These are phyloP conservation scores for Thinopyrum elongatum DNA, from an alignment of 176 grass and related monocot genomes.

Conservation along the genomic window DNA sequence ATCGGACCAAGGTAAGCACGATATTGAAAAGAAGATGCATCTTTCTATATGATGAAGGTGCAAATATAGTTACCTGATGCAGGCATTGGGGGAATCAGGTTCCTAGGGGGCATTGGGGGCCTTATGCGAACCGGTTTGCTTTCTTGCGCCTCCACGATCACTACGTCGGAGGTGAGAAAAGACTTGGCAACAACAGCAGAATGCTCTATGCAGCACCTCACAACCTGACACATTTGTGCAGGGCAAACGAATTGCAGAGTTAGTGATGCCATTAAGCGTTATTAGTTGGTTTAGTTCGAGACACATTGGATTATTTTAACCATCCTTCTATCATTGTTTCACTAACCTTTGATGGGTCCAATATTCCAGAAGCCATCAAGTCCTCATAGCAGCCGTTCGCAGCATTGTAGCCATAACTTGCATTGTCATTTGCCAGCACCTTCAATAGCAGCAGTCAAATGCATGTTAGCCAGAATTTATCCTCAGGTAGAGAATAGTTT, in stretches of 20 bases:
- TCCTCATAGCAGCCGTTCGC: constrained; percentile 75
- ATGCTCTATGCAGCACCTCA: constrained; percentile 92
- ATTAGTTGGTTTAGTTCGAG: background rate
- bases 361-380: constrained; percentile 75
- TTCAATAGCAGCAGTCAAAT: constrained; percentile 28
- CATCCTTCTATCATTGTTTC: background rate
- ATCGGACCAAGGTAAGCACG: constrained; percentile 10
- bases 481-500: background rate
- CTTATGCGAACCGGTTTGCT: constrained; percentile 51
- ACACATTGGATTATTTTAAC: background rate
- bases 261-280: background rate
- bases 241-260: constrained; percentile 2
- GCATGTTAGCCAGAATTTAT: background rate
- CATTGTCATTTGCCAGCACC: constrained; percentile 56
- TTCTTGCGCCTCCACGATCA: constrained; percentile 72
- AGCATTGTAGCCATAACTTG: constrained; percentile 93
- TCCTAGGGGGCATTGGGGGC: constrained; percentile 52
- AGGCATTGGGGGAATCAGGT: constrained; percentile 54
- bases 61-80: constrained; percentile 37
- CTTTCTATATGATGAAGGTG: background rate
- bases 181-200: constrained; percentile 83
- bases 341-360: constrained; percentile 84
- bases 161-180: constrained; percentile 86
- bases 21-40: background rate
- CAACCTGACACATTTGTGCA: constrained; percentile 48